phyloP scores from a whole-genome alignment of 1,139 yeast species.

The Pneumocystis carinii region DNA sequence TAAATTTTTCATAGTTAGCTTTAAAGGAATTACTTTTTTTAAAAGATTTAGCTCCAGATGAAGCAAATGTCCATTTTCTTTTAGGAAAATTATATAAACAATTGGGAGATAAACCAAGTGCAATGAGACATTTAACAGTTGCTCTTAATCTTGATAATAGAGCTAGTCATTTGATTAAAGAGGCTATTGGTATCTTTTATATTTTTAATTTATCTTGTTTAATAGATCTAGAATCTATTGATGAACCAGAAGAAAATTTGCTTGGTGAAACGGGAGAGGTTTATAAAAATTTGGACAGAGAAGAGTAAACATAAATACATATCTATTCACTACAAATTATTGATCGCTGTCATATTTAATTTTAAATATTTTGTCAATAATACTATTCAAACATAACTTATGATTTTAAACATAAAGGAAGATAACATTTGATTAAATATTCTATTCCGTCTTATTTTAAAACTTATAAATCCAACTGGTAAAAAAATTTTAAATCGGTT shows the following conservation, averaged over 20 bases:
- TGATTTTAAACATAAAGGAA: neutral
- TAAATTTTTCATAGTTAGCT: slow-evolving; percentile 30
- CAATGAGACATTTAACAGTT: slow-evolving; percentile 72
- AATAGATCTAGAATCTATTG: neutral
- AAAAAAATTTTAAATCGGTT: neutral
- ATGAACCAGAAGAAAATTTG: slow-evolving; percentile 1
- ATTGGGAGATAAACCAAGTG: slow-evolving; percentile 57
- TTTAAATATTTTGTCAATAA: neutral
- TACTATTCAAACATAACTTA: neutral
- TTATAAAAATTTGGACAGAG: slow-evolving; percentile 1
- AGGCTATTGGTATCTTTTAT: slow-evolving; percentile 31
- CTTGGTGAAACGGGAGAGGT: neutral
- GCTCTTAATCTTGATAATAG: slow-evolving; percentile 90
- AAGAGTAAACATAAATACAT: neutral
- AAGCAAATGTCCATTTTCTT: slow-evolving; percentile 80
- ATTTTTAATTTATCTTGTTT: neutral
- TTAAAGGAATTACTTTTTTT: slow-evolving; percentile 58
- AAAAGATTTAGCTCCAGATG: slow-evolving; percentile 73
- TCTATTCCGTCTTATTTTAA: too few relatives aligned
- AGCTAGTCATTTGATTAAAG: slow-evolving; percentile 74
- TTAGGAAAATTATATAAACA: slow-evolving; percentile 77
- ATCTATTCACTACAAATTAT: neutral
- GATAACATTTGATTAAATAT: too few relatives aligned
- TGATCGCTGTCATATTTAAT: neutral
- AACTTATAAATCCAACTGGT: neutral